Evolutionary conservation across 2,329 filamentous ascomycete genomes (phyloP), one percentile per base, ranked within the genome.

Genomic region (Colletotrichum agaves): DNA sequence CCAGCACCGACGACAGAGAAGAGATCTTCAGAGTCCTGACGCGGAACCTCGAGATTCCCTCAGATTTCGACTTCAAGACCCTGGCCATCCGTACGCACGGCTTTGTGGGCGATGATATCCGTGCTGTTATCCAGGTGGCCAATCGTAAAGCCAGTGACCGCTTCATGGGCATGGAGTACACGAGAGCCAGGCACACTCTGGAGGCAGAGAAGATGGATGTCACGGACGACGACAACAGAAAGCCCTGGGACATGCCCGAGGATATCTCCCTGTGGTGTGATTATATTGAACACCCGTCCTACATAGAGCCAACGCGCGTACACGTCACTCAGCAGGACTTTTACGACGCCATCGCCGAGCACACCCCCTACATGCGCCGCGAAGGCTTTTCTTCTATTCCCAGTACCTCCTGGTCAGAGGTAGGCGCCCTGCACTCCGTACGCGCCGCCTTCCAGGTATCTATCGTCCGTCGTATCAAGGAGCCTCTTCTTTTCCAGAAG

Each of bases 321-420:
- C 61, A 72, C 60, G 72, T 83, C 60, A 76, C 76, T 6, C 91
- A 82, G 78, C 83, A 77, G 80, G 81, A 97, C 71, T 96, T 98
- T 78, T 82, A 91, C 23, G 82, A 84, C 1, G 94, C 94, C 3
- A 85, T 98, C 3, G 88, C 91, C 10, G 87, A 88, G 65, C 80
- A 78, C 41, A 77, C 76, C 0, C 81, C 81, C 88, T 97, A 69
- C 87, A 93, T 76, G 89, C 94, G 27, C 77, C 90, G 94, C 56
- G 95, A 99, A 80, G 96, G 96, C 52, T 99, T 99, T 78, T 94
- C 93, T 12, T 96, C 93, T 0, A 93, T 98, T 49, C 96, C 96
- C 7, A 91, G 94, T 76, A 95, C 96, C 5, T 97, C 93, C 0
- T 99, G 96, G 93, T 85, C 89, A 50, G 92, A 98, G 74, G 94